These are phyloP conservation scores for Scedosporium dehoogii DNA, from an alignment of 2,329 filamentous ascomycete genomes.

Conservation along the genomic window DNA sequence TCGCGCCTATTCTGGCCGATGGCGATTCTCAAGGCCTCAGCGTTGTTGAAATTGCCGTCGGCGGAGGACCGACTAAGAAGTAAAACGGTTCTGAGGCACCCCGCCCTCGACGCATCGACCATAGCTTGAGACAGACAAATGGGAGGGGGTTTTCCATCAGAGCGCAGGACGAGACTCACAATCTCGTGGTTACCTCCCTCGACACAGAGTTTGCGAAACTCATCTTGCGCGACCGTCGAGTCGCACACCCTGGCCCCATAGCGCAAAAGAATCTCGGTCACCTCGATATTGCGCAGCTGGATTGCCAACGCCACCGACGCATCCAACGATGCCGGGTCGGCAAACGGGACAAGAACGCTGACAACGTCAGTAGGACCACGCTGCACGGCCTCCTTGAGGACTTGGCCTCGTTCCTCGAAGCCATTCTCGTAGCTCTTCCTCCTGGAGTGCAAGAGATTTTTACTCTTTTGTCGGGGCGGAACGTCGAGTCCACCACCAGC, in stretches of 20 bases:
- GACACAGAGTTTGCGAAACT: slow-evolving; percentile 41
- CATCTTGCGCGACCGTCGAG: slow-evolving; percentile 39
- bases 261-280: slow-evolving; percentile 37
- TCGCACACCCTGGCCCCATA: slow-evolving; percentile 40
- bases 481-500: slow-evolving; percentile 43
- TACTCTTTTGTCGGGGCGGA: slow-evolving; percentile 30
- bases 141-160: slow-evolving; percentile 34
- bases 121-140: slow-evolving; percentile 37
- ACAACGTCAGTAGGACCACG: slow-evolving; percentile 42
- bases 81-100: slow-evolving; percentile 39
- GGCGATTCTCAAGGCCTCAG: slow-evolving; percentile 41
- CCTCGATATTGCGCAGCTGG: slow-evolving; percentile 27
- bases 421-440: slow-evolving; percentile 37
- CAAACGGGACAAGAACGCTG: slow-evolving; percentile 41
- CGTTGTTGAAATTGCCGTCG: slow-evolving; percentile 41
- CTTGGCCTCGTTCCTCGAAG: slow-evolving; percentile 36
- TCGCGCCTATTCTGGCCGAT: slow-evolving; percentile 39
- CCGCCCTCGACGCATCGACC: slow-evolving; percentile 39
- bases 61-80: slow-evolving; percentile 41
- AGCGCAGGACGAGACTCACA: slow-evolving; percentile 37
- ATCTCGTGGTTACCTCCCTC: slow-evolving; percentile 34
- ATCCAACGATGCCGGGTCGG: slow-evolving; percentile 40
- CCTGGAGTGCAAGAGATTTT: slow-evolving; percentile 35
- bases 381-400: slow-evolving; percentile 41
- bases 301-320: slow-evolving; percentile 39